Conservation (phyloP, 306 rosid genomes). For the Ammopiptanthus mongolicus region DNA sequence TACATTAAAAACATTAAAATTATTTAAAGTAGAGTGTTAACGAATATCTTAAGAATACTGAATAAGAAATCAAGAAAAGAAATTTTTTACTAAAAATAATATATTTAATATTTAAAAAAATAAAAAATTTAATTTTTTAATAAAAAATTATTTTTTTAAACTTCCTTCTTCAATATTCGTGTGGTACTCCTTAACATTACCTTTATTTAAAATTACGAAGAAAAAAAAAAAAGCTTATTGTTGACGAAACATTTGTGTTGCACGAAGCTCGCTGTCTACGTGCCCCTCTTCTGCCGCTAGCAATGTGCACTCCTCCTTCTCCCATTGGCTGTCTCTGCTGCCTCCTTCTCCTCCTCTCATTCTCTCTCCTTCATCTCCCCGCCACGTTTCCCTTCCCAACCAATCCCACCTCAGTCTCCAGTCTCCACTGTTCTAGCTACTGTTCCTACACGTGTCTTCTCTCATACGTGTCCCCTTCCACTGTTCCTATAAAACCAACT, state of each 20-base stretch:
- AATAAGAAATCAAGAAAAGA: too few relatives aligned
- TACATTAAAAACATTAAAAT: too few relatives aligned
- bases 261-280: conserved; percentile 29
- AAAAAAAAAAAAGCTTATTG: too few relatives aligned
- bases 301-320: conserved; percentile 35
- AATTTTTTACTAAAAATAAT: too few relatives aligned
- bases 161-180: too few relatives aligned
- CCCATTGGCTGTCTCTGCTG: conserved; percentile 22
- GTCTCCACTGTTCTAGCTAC: conserved; percentile 8
- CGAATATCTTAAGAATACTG: too few relatives aligned
- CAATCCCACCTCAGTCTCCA: conserved; percentile 32
- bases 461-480: conserved; percentile 36
- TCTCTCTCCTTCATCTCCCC: not conserved
- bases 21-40: too few relatives aligned
- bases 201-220: too few relatives aligned
- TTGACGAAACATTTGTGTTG: not conserved
- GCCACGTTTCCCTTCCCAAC: conserved; percentile 45
- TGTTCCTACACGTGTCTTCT: conserved; percentile 36
- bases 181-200: too few relatives aligned
- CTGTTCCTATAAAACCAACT: conserved; percentile 20
- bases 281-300: conserved; percentile 31
- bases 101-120: too few relatives aligned
- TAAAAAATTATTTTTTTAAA: too few relatives aligned
- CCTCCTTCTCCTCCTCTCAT: not conserved
- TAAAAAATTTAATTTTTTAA: too few relatives aligned